These are phyloP conservation scores for Priceomyces medius DNA, from an alignment of 805 yeast species.

Conservation along the genomic window DNA sequence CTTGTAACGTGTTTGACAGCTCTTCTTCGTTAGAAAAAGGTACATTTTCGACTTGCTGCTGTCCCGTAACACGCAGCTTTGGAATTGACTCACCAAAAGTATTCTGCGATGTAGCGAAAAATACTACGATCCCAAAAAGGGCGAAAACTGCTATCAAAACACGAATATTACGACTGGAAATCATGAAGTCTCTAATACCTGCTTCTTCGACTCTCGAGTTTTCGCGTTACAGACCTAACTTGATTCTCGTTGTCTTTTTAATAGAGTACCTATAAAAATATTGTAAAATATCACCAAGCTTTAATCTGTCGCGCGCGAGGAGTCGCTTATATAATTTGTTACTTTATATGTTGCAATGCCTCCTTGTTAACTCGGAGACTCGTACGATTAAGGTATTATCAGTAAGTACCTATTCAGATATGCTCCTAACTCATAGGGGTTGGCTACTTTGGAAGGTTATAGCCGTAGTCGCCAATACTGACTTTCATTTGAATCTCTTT, in stretches of 20 bases:
- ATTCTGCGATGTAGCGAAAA: constrained; percentile 47
- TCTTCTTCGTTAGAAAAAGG: constrained; percentile 20
- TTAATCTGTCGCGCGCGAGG: background rate
- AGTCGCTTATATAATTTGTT: background rate
- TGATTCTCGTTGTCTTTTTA: background rate
- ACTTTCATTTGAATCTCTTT: too few species aligned
- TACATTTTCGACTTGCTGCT: constrained; percentile 17
- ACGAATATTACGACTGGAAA: constrained; percentile 51
- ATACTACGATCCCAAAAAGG: constrained; percentile 48
- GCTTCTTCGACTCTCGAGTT: background rate
- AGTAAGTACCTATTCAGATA: too few species aligned
- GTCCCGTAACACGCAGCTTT: constrained; percentile 25
- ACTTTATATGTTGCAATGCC: background rate
- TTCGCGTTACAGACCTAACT: background rate
- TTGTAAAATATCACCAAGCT: background rate
- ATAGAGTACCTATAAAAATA: background rate
- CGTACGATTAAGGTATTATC: too few species aligned
- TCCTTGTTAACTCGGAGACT: too few species aligned
- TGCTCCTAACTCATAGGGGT: too few species aligned
- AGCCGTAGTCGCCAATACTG: too few species aligned
- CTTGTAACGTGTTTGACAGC: constrained; percentile 30
- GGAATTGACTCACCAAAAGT: constrained; percentile 32
- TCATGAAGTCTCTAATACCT: constrained; percentile 18
- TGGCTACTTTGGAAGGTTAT: too few species aligned
- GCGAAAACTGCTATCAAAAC: constrained; percentile 51